Evolutionary conservation across 306 rosid genomes (phyloP).

Genomic region (Rosa persica): DNA sequence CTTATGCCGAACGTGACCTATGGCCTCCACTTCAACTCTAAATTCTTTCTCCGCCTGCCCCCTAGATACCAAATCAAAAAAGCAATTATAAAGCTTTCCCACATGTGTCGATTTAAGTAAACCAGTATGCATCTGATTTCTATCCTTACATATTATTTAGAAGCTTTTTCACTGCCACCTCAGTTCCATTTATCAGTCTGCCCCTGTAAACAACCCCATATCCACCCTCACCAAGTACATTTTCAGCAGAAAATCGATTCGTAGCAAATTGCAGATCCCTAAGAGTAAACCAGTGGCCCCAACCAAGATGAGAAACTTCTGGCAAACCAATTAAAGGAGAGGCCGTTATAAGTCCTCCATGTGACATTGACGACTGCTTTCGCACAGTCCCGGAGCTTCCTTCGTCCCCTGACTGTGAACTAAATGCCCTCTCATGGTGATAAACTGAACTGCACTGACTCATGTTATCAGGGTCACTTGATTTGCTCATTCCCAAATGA

Average conservation of each 20-base stretch:
- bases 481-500: conserved; percentile 62
- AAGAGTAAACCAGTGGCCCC: conserved; percentile 99
- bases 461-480: conserved; percentile 64
- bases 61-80: conserved; percentile 42
- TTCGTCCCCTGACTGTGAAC: conserved; percentile 85
- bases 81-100: conserved; percentile 20
- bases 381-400: conserved; percentile 74
- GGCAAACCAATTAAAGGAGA: conserved; percentile 92
- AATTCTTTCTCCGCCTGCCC: conserved; percentile 99
- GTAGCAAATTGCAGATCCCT: conserved; percentile 89
- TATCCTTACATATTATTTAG: conserved; percentile 86
- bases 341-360: conserved; percentile 65
- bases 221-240: conserved; percentile 93
- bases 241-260: conserved; percentile 57
- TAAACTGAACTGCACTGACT: conserved; percentile 83
- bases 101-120: conserved; percentile 11
- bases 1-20: conserved; percentile 95
- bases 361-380: conserved; percentile 51
- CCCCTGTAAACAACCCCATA: conserved; percentile 95
- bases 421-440: conserved; percentile 77
- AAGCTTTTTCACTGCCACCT: conserved; percentile 95
- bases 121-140: conserved; percentile 21
- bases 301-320: conserved; percentile 92
- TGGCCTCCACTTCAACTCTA: conserved; percentile 98
- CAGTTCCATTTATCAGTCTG: conserved; percentile 77